Conservation (phyloP, 1,284 basidiomycete species). For the Sutorius eximius region DNA sequence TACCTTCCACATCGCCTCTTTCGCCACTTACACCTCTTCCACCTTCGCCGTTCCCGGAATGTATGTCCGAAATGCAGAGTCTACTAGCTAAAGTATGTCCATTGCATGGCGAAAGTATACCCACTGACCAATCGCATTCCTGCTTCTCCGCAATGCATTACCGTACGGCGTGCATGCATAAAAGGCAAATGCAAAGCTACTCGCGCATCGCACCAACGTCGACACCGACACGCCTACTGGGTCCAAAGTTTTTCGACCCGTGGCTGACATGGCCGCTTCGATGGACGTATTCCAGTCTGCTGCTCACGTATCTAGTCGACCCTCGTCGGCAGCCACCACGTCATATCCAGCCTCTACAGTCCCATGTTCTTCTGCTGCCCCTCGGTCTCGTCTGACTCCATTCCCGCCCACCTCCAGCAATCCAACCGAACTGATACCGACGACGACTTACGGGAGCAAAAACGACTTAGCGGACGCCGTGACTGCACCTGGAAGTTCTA, state of each 20-base stretch:
- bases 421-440: constrained; percentile 3
- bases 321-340: background rate
- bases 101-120: background rate
- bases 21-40: constrained; percentile 40
- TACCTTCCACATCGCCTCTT: constrained; percentile 17
- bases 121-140: constrained; percentile 4
- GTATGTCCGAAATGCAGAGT: constrained; percentile 7
- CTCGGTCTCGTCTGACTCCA: background rate
- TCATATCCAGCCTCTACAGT: background rate
- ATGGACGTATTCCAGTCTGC: background rate
- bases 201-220: background rate
- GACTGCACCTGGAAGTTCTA: background rate
- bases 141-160: background rate
- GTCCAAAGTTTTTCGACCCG: background rate
- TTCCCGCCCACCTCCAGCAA: background rate
- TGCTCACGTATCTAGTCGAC: constrained; percentile 1
- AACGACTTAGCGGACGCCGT: background rate
- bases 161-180: background rate
- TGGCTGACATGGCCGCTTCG: constrained; percentile 3
- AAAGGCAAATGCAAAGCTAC: constrained; percentile 3
- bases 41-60: constrained; percentile 17
- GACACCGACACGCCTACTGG: background rate
- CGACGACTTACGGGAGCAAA: background rate
- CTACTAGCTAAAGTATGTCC: constrained; percentile 21
- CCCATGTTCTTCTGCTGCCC: background rate